phyloP scores from a whole-genome alignment of 1,284 basidiomycete species.

The Puccinia novopanici region DNA sequence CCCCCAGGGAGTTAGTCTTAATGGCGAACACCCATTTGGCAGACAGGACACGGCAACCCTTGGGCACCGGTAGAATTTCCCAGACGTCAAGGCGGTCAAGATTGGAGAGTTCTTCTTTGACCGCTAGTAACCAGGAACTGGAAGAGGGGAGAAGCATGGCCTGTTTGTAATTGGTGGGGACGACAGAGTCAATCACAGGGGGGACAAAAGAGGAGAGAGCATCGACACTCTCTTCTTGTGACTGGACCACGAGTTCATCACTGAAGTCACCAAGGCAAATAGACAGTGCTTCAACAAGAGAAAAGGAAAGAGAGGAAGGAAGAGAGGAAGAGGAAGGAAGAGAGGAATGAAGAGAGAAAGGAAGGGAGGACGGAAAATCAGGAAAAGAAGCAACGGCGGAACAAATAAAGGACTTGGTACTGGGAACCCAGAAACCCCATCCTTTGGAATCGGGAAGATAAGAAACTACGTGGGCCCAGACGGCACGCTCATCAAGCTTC shows the following conservation, averaged over 20 bases:
- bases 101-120: background rate
- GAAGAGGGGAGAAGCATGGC: no score
- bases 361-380: no score
- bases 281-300: no score
- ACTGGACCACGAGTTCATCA: background rate
- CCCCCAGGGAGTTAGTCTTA: background rate
- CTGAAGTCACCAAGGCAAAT: background rate
- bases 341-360: no score
- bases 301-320: background rate
- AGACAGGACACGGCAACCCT: background rate
- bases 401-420: background rate
- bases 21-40: conserved; percentile 4
- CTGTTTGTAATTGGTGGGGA: background rate
- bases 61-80: background rate
- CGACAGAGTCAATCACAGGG: background rate
- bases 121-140: background rate
- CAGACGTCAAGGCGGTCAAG: background rate
- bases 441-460: background rate
- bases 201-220: background rate
- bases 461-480: background rate
- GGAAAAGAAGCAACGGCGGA: background rate
- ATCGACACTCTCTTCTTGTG: background rate
- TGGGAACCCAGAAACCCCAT: background rate
- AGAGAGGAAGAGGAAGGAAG: no score
- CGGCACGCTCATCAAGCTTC: background rate